Base-by-base conservation (phyloP, 176 grass and related monocot genomes). In the Bonia amplexicaulis region DNA sequence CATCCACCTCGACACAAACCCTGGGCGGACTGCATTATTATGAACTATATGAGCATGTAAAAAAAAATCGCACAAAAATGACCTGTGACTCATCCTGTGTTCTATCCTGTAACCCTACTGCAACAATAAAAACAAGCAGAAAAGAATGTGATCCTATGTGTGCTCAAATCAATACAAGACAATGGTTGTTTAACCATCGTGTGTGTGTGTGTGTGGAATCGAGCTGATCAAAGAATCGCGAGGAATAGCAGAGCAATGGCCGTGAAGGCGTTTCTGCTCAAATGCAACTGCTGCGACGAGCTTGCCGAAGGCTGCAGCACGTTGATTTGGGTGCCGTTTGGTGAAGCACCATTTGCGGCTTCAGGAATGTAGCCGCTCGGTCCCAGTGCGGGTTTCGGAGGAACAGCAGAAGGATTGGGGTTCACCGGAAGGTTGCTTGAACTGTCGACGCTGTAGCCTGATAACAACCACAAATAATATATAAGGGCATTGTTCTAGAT, bases 391-490 rank as follows among this genome's bases (percentile, higher is more conserved):
- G 87, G 40, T 66, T 81, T 81, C 0, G 87, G 76, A 69, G 91
- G 84, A 59, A 71, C 76, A 26, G 76, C 80, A n/a, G 90, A 84
- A 17, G 81, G 51, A 73, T 82, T 77, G 11, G 74, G 59, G 81
- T 51, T 87, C 63, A 88, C 74, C 0, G 89, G 84, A 22, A 90
- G 85, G 10, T 76, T 89, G 62, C 67, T 85, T 15, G 93, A 87
- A 27, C 37, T 51, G 5, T 92, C 93, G 1, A 39, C 8, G 5
- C 39, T 75, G 80, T 90, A 95, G 57, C 90, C 93, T 95, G 88
- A 69, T 9, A 27, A 42, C 3, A 29, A 23, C 2, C 61, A 44
- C 9, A 65, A 12, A 46, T 46, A 46, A 41, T 16, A 15, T 82
- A n/a, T 74, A 25, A 78, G 22, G 45, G 41, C 7, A 35, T 39